phyloP scores from a whole-genome alignment of 2,329 filamentous ascomycete species.

The Diaporthe sp. region DNA sequence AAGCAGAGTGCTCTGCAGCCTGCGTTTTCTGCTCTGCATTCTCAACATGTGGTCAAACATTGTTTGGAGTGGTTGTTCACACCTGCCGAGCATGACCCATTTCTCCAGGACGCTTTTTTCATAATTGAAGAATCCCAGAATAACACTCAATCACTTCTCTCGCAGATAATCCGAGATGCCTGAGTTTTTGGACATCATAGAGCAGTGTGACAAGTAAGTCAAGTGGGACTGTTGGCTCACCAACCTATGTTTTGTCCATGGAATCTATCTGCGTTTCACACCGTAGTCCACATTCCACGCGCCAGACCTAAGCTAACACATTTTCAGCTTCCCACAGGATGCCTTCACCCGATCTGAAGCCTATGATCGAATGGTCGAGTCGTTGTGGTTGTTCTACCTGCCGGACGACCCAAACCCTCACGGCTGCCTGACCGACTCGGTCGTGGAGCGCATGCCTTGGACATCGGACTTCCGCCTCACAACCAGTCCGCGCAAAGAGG shows the following conservation, averaged over 20 bases:
- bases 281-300: neutral
- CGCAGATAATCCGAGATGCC: neutral
- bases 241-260: too few relatives aligned
- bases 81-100: neutral
- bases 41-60: neutral
- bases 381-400: constrained; percentile 40
- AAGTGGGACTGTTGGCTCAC: neutral
- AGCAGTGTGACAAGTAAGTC: constrained; percentile 22
- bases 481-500: constrained; percentile 46
- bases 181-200: neutral
- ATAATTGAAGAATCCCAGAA: too few relatives aligned
- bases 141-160: fast-evolving
- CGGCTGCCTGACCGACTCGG: constrained; percentile 47
- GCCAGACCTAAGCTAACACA: neutral
- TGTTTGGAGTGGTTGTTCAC: neutral
- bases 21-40: too few relatives aligned
- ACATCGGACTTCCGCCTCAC: constrained; percentile 55
- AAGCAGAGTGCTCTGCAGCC: too few relatives aligned
- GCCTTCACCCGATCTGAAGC: neutral
- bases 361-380: neutral
- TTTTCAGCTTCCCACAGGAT: constrained; percentile 8
- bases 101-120: neutral
- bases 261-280: too few relatives aligned
- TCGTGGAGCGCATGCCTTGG: constrained; percentile 51
- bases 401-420: constrained; percentile 47